Percentiles rank a stretch among this genome's conserved stretches.
phyloP scores from a whole-genome alignment of 2,329 filamentous ascomycete species.

The Stagonosporopsis rhizophila region DNA sequence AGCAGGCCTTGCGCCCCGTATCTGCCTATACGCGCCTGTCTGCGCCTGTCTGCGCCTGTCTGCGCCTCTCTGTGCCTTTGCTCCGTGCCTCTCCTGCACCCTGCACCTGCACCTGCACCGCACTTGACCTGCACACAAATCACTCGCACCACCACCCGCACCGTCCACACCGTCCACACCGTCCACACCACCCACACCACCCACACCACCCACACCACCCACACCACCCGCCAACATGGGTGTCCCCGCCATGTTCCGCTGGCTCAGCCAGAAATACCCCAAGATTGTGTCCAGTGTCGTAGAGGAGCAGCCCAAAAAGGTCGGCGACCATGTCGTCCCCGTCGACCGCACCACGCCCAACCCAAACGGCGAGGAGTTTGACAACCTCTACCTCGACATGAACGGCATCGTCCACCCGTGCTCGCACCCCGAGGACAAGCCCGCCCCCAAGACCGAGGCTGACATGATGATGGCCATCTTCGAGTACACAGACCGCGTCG shows the following conservation, averaged over 20 bases:
- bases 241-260: conserved; percentile 94
- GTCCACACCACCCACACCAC: conserved; percentile 25
- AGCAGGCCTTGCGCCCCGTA: conserved; percentile 6
- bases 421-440: conserved; percentile 93
- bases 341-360: conserved; percentile 85
- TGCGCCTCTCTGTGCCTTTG: neutral
- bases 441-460: conserved; percentile 90
- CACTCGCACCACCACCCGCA: conserved; percentile 19
- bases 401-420: conserved; percentile 99
- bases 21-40: conserved; percentile 21
- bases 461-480: conserved; percentile 99
- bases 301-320: conserved; percentile 80
- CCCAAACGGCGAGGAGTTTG: conserved; percentile 96
- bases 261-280: conserved; percentile 95
- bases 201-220: neutral
- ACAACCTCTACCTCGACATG: conserved; percentile 99
- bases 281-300: conserved; percentile 94
- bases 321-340: conserved; percentile 85
- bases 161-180: conserved; percentile 24
- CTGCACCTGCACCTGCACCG: neutral
- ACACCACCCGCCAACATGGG: conserved; percentile 66
- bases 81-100: too few relatives aligned
- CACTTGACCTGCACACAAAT: too few relatives aligned
- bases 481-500: conserved; percentile 96
- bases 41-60: conserved; percentile 15